phyloP scores from a whole-genome alignment of 2,329 filamentous ascomycete species.

The Elsinoe arachidis region DNA sequence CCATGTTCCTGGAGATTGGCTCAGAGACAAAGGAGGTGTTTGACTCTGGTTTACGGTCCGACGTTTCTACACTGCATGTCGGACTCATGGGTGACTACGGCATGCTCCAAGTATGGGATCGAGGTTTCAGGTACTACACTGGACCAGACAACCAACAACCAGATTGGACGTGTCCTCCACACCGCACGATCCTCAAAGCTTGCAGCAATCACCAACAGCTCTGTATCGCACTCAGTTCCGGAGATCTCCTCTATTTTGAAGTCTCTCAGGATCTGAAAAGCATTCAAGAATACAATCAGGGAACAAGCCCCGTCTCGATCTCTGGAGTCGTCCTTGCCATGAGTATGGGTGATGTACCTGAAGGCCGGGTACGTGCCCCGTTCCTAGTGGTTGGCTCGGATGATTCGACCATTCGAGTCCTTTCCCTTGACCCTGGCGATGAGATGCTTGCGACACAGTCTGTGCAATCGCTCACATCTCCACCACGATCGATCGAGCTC shows the following conservation, averaged over 20 bases:
- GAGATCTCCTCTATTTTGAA: conserved; percentile 96
- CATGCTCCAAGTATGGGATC: conserved; percentile 18
- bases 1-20: conserved; percentile 86
- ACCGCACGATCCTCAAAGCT: conserved; percentile 89
- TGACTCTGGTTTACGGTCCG: conserved; percentile 84
- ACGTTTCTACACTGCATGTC: conserved; percentile 81
- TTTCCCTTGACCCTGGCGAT: conserved; percentile 64
- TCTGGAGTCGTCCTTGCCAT: conserved; percentile 89
- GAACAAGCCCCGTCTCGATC: conserved; percentile 84
- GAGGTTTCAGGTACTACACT: conserved; percentile 18
- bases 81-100: conserved; percentile 83
- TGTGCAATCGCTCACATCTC: conserved; percentile 19
- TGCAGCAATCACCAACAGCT: conserved; percentile 91
- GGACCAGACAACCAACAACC: conserved; percentile 16
- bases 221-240: conserved; percentile 85
- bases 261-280: conserved; percentile 79
- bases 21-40: conserved; percentile 95
- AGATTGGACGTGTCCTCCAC: conserved; percentile 52
- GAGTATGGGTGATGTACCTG: conserved; percentile 86
- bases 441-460: conserved; percentile 19
- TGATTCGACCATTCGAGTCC: conserved; percentile 87
- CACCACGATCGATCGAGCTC: conserved; percentile 53
- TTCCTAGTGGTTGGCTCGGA: conserved; percentile 96
- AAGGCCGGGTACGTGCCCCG: conserved; percentile 78
- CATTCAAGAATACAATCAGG: conserved; percentile 67